A percentile compares a stretch with the other conserved stretches of the same genome.
Evolutionary conservation across 2,329 filamentous ascomycete genomes (phyloP).

Genomic region (Trichoderma lentiforme): DNA sequence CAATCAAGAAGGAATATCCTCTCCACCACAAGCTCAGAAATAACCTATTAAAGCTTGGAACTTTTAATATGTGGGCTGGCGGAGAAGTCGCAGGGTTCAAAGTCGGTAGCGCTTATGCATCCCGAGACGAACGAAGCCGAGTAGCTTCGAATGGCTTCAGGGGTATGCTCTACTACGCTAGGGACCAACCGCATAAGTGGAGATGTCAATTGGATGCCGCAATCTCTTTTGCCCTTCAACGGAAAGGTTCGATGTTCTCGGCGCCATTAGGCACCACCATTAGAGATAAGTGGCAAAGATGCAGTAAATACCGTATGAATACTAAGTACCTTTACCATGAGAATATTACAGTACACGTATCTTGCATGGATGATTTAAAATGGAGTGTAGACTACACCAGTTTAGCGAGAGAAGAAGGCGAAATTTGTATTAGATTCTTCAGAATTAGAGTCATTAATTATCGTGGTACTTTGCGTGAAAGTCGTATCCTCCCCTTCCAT

Average conservation of each 20-base stretch:
- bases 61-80: neutral
- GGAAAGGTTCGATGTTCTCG: neutral
- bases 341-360: neutral
- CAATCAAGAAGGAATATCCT: neutral
- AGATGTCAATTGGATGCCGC: neutral
- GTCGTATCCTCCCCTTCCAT: neutral
- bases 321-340: neutral
- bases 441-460: neutral
- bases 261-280: neutral
- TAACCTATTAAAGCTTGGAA: neutral
- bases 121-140: neutral
- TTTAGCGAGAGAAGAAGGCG: neutral
- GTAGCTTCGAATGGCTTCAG: neutral
- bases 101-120: neutral
- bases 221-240: neutral
- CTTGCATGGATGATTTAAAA: neutral
- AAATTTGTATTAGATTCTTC: neutral
- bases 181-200: constrained; percentile 5
- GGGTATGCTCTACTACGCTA: neutral
- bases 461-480: neutral
- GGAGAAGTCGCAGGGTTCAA: neutral
- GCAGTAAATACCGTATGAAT: neutral
- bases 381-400: neutral
- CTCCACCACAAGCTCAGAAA: neutral
- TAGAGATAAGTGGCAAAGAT: neutral